Percentiles rank a stretch among this genome's conserved stretches.
phyloP scores from a whole-genome alignment of 805 yeast species.

The Phaffomyces antillensis region DNA sequence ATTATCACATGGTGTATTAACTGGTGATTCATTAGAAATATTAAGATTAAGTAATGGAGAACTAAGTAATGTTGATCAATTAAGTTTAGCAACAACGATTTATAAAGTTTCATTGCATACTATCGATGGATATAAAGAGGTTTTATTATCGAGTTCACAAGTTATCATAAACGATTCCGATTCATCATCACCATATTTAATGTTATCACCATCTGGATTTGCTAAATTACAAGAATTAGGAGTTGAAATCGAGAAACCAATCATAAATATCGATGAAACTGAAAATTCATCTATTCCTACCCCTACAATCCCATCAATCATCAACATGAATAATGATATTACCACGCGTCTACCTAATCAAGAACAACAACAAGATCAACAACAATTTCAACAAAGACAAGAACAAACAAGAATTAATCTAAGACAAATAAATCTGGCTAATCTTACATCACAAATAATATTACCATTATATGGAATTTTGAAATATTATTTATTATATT shows the following conservation, averaged over 20 bases:
- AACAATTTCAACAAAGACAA: not conserved
- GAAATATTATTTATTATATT: not conserved
- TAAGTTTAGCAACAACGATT: conserved; percentile 3
- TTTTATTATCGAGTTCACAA: conserved; percentile 20
- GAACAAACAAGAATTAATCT: not conserved
- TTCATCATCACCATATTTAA: conserved; percentile 19
- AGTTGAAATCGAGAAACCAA: conserved; percentile 15
- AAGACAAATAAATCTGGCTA: not conserved
- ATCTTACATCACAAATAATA: not conserved
- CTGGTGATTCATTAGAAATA: conserved; percentile 17
- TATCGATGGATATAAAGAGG: conserved; percentile 8
- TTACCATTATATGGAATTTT: not conserved
- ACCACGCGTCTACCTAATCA: too few relatives aligned
- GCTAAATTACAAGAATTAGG: conserved; percentile 17
- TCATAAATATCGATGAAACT: conserved; percentile 3
- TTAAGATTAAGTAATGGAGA: conserved; percentile 18
- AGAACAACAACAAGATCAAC: not conserved
- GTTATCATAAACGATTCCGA: conserved; percentile 20
- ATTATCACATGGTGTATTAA: conserved; percentile 14
- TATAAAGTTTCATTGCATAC: conserved; percentile 14
- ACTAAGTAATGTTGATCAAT: conserved; percentile 17
- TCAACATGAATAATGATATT: too few relatives aligned
- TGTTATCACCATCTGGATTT: conserved; percentile 23
- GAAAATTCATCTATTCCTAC: not conserved
- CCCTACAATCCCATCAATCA: not conserved